Percentiles rank a stretch among this genome's conserved stretches.
Conservation (phyloP, 1,139 yeast species). For the Yamadazyma trypodendri region DNA sequence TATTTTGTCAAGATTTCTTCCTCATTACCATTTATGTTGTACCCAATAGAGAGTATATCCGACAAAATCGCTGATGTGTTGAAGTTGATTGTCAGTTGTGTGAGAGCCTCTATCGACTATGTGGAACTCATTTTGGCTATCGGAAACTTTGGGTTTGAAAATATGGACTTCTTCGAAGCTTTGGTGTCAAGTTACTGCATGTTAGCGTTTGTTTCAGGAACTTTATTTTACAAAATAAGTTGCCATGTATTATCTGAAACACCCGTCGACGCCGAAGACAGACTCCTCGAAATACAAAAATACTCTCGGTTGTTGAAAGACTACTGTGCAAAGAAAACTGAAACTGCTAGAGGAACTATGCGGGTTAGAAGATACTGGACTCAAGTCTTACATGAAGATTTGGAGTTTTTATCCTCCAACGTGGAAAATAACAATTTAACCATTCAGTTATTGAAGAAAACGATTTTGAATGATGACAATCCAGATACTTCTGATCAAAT, state of each 20-base stretch:
- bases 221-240: constrained; percentile 8
- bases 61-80: constrained; percentile 1
- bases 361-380: constrained; percentile 13
- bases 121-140: constrained; percentile 1
- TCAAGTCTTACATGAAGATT: constrained; percentile 11
- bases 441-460: not conserved
- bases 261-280: constrained; percentile 3
- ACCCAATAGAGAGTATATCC: constrained; percentile 5
- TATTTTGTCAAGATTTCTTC: constrained; percentile 5
- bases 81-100: constrained; percentile 4
- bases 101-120: constrained; percentile 2
- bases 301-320: constrained; percentile 1
- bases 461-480: not conserved
- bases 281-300: constrained; percentile 1
- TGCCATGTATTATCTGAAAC: constrained; percentile 3
- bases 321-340: constrained; percentile 5
- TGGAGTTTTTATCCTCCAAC: not conserved
- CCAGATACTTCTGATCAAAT: constrained; percentile 1
- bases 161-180: constrained; percentile 4
- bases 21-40: constrained; percentile 6
- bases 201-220: constrained; percentile 7
- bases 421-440: not conserved
- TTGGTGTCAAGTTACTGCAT: constrained; percentile 5
- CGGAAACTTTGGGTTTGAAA: not conserved
- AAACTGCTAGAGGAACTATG: constrained; percentile 11